Percentiles rank a stretch among this genome's conserved stretches.
phyloP scores from a whole-genome alignment of 129 eudicot species.

The Smallanthus sonchifolius region DNA sequence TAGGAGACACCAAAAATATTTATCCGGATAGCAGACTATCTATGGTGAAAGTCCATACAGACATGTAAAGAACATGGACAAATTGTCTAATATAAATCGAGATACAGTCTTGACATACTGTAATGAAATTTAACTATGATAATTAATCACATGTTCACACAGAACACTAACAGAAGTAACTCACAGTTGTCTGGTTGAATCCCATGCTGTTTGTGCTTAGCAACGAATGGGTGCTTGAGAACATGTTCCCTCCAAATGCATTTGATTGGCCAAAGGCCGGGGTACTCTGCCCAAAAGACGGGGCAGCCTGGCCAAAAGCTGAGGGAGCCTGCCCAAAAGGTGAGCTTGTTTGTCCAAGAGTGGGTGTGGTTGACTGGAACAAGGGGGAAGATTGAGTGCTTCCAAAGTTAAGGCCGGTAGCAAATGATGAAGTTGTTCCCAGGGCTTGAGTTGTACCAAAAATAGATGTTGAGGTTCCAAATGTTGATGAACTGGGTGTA shows the following conservation, averaged over 20 bases:
- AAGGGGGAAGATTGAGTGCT: conserved; percentile 76
- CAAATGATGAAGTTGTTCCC: conserved; percentile 54
- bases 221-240: conserved; percentile 51
- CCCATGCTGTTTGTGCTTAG: conserved; percentile 41
- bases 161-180: conserved; percentile 26
- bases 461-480: conserved; percentile 58
- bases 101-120: background rate
- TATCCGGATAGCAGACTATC: background rate
- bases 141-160: background rate
- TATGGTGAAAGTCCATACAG: background rate
- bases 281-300: conserved; percentile 63
- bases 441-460: conserved; percentile 56
- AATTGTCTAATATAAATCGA: background rate
- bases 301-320: conserved; percentile 55
- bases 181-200: conserved; percentile 76
- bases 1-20: background rate
- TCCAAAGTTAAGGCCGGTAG: conserved; percentile 57
- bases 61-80: background rate
- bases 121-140: background rate
- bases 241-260: conserved; percentile 63
- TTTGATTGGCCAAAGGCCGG: conserved; percentile 57
- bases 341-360: conserved; percentile 67
- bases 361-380: conserved; percentile 75
- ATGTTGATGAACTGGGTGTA: conserved; percentile 50
- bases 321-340: conserved; percentile 69